Evolutionary conservation across 306 rosid species (phyloP), one percentile per base, ranked within the genome.

Genomic region (Luffa aegyptiaca): DNA sequence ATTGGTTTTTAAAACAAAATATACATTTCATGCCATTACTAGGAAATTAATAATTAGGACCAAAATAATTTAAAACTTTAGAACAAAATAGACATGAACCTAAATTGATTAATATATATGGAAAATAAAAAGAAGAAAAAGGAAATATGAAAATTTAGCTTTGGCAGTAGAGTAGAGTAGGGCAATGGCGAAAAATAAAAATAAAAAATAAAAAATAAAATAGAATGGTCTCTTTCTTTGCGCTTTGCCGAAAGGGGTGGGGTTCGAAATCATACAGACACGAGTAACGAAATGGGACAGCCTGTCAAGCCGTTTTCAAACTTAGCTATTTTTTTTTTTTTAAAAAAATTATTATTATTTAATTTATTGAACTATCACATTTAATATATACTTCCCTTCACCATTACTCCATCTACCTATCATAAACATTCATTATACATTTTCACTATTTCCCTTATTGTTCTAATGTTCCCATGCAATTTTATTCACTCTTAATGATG

Each of bases 211-310:
- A 10, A 48, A 53, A 53, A 53, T 17, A 53, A 53, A 84, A 82
- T 79, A 84, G 49, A 87, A 48, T 41, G 90, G 81, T 51, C 80
- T 35, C 9, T 86, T 56, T 13, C 51, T 81, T 1, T 68, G 84
- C 10, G 80, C 78, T 14, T 58, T 55, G 80, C 41, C 16, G 77
- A 10, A 80, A 41, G 78, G 26, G 81, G 75, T 44, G 65, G 82
- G 77, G 33, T 37, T 52, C 80, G 61, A 58, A 84, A 77, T 49
- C 82, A 71, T 81, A n/a, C 20, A 61, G 79, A 82, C 84, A 78
- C 82, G 81, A 88, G 86, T 83, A 80, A 48, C 77, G 70, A 87
- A 88, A 83, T 88, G 85, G 87, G 92, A 88, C 89, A 88, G 78
- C 89, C 89, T 87, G 90, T 84, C 87, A n/a, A 79, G 80, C 87